Evolutionary conservation across 2,329 filamentous ascomycete species (phyloP).

Genomic region (Emergomyces pasteurianus): DNA sequence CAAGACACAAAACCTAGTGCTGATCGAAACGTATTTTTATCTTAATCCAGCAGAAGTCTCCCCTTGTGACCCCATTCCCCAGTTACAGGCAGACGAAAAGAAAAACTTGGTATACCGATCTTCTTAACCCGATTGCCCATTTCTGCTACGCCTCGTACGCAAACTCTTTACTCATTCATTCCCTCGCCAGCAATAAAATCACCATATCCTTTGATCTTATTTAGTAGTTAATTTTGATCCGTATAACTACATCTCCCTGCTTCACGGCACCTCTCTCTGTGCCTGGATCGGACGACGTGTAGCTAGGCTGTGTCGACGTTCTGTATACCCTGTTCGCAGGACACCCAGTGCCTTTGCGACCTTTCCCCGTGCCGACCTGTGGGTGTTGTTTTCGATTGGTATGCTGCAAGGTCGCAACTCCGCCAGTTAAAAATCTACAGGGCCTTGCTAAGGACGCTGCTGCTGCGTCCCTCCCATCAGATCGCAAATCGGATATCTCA

Average conservation of each 20-base stretch:
- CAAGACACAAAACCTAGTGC: not conserved
- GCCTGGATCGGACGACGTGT: not conserved
- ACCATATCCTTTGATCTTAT: not conserved
- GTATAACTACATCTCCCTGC: not conserved
- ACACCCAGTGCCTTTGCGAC: not conserved
- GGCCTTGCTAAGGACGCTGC: not conserved
- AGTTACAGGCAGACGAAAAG: not conserved
- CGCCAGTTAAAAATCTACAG: not conserved
- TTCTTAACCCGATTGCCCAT: not conserved
- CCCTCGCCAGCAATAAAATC: not conserved
- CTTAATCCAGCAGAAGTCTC: not conserved
- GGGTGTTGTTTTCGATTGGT: not conserved
- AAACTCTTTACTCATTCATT: not conserved
- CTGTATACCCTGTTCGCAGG: not conserved
- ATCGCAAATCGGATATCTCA: not conserved
- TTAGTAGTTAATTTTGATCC: not conserved
- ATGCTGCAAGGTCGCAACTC: constrained; percentile 3
- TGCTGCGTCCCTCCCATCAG: not conserved
- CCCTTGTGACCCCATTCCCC: not conserved
- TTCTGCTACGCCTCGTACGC: not conserved
- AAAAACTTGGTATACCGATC: not conserved
- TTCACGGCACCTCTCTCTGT: not conserved
- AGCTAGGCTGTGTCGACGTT: not conserved
- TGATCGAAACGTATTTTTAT: not conserved
- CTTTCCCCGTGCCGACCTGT: not conserved